Conservation (phyloP, 2,329 filamentous ascomycete genomes). For the Nigrospora osmanthi region DNA sequence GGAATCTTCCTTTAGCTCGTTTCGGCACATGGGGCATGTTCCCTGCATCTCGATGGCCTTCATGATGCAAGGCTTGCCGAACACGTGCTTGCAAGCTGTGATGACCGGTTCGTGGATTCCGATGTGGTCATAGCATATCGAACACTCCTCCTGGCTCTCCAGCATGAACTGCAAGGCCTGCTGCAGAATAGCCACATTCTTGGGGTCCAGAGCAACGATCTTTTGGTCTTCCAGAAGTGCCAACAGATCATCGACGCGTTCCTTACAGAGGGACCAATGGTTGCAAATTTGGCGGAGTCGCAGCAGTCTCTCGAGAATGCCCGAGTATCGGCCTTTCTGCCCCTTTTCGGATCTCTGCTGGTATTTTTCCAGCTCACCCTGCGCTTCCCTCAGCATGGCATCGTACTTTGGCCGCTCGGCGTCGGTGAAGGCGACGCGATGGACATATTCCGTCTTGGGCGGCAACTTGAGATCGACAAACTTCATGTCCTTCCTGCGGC, state of each 20-base stretch:
- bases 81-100: constrained; percentile 76
- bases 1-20: constrained; percentile 51
- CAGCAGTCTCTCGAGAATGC: constrained; percentile 73
- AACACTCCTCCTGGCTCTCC: constrained; percentile 75
- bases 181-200: constrained; percentile 66
- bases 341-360: constrained; percentile 34
- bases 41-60: constrained; percentile 67
- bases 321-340: constrained; percentile 54
- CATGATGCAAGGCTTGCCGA: constrained; percentile 67
- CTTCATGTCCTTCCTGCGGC: constrained; percentile 79
- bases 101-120: constrained; percentile 60
- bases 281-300: constrained; percentile 82
- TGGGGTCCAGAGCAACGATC: constrained; percentile 60
- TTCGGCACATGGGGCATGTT: constrained; percentile 80
- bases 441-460: constrained; percentile 67
- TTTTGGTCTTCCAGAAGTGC: constrained; percentile 59
- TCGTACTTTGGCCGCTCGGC: constrained; percentile 75
- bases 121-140: constrained; percentile 70
- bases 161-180: constrained; percentile 69
- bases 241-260: constrained; percentile 67
- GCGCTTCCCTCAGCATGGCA: constrained; percentile 65
- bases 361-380: constrained; percentile 59
- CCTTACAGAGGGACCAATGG: constrained; percentile 76
- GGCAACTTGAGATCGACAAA: constrained; percentile 79
- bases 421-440: constrained; percentile 63